These are phyloP conservation scores for Brachypodium distachyon DNA, from an alignment of 202 grass and related monocot species.

Conservation along the genomic window DNA sequence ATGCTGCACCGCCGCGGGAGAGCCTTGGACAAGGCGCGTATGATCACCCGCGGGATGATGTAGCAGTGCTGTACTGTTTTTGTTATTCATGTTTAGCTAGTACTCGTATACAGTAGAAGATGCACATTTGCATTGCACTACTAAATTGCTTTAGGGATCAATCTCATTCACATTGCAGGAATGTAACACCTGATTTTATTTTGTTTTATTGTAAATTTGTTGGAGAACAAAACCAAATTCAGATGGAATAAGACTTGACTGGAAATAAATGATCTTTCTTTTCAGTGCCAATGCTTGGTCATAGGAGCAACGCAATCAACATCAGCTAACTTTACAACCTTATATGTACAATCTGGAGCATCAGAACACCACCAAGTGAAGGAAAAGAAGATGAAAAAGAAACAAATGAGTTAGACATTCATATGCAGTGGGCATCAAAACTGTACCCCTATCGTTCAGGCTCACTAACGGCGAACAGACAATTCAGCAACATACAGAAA, in stretches of 20 bases:
- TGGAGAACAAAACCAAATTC: neutral
- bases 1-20: constrained; percentile 4
- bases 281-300: neutral
- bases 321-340: constrained; percentile 7
- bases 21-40: neutral
- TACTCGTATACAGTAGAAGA: neutral
- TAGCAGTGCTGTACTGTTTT: neutral
- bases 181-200: neutral
- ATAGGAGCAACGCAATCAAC: constrained; percentile 8
- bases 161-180: neutral
- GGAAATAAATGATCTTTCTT: neutral
- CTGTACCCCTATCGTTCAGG: constrained; percentile 27
- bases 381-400: neutral
- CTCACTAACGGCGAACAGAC: constrained; percentile 23
- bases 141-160: neutral
- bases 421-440: constrained; percentile 44
- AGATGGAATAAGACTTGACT: neutral
- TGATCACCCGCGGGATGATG: neutral
- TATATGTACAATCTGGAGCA: constrained; percentile 21
- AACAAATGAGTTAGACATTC: constrained; percentile 15
- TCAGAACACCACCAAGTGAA: neutral
- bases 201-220: neutral
- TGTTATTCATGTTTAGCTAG: neutral
- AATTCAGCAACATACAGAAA: constrained; percentile 15
- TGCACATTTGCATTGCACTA: neutral